Evolutionary conservation across 2,329 filamentous ascomycete species (phyloP).

Genomic region (Mollisia scopiformis): DNA sequence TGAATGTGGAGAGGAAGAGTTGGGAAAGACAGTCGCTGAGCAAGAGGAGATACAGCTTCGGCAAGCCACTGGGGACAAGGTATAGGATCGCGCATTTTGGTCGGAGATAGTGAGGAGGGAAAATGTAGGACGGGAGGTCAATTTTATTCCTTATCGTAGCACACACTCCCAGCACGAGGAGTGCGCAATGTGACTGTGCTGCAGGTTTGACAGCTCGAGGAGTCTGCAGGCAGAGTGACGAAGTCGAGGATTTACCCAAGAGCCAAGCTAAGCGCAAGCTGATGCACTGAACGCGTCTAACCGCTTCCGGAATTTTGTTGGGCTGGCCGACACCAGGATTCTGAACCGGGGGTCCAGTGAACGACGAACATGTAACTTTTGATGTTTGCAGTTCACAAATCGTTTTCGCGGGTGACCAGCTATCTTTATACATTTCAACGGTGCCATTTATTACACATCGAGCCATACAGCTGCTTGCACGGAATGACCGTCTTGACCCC

Average conservation of each 20-base stretch:
- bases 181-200: conserved; percentile 1
- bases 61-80: conserved; percentile 56
- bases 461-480: background rate
- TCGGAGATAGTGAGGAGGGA: conserved; percentile 1
- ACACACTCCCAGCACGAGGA: conserved; percentile 3
- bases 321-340: background rate
- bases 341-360: background rate
- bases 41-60: conserved; percentile 62
- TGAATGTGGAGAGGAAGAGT: conserved; percentile 78
- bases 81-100: conserved; percentile 71
- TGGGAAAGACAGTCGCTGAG: conserved; percentile 62
- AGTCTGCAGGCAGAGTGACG: background rate
- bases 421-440: background rate
- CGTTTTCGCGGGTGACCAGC: background rate
- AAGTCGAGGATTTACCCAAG: background rate
- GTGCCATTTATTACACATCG: background rate
- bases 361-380: background rate
- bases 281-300: background rate
- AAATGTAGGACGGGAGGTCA: background rate
- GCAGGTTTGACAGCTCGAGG: background rate
- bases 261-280: too few species aligned
- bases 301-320: background rate
- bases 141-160: conserved; percentile 1
- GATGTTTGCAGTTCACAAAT: background rate
- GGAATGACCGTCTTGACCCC: background rate